Percentiles rank a stretch among this genome's conserved stretches.
Conservation (phyloP, 2,329 filamentous ascomycete genomes). For the Paraconiothyrium brasiliense region DNA sequence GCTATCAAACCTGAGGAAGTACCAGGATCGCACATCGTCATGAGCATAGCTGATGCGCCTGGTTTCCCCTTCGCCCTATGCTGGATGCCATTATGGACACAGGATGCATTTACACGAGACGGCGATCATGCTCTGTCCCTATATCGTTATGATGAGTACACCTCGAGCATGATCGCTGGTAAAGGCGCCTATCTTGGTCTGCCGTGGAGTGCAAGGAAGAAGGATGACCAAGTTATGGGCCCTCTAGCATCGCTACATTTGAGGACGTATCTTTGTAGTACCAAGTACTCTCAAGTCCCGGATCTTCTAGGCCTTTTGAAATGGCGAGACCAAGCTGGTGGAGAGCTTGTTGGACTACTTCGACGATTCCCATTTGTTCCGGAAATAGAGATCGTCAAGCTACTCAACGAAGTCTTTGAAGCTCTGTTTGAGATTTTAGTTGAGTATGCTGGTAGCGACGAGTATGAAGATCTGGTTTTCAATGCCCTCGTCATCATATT, state of each 20-base stretch:
- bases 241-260: constrained; percentile 81
- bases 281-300: constrained; percentile 91
- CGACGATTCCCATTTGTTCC: constrained; percentile 91
- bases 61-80: constrained; percentile 89
- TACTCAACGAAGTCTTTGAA: constrained; percentile 88
- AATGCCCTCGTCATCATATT: constrained; percentile 88
- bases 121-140: constrained; percentile 82
- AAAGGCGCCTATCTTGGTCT: constrained; percentile 88
- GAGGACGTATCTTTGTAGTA: constrained; percentile 91
- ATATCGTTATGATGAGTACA: constrained; percentile 92
- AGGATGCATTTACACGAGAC: constrained; percentile 88
- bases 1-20: constrained; percentile 83
- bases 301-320: constrained; percentile 82
- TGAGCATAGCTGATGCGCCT: constrained; percentile 88
- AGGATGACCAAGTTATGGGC: constrained; percentile 78
- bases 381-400: constrained; percentile 96
- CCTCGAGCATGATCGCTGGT: constrained; percentile 75
- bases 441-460: constrained; percentile 88
- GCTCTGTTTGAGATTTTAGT: constrained; percentile 90
- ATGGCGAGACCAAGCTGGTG: constrained; percentile 80
- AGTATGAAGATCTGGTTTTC: constrained; percentile 93
- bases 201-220: constrained; percentile 80
- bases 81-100: constrained; percentile 93
- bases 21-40: constrained; percentile 81
- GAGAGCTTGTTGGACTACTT: constrained; percentile 77